Evolutionary conservation across 176 grass and related monocot species (phyloP), one percentile per base, ranked within the genome.

Genomic region (Oryza officinalis): DNA sequence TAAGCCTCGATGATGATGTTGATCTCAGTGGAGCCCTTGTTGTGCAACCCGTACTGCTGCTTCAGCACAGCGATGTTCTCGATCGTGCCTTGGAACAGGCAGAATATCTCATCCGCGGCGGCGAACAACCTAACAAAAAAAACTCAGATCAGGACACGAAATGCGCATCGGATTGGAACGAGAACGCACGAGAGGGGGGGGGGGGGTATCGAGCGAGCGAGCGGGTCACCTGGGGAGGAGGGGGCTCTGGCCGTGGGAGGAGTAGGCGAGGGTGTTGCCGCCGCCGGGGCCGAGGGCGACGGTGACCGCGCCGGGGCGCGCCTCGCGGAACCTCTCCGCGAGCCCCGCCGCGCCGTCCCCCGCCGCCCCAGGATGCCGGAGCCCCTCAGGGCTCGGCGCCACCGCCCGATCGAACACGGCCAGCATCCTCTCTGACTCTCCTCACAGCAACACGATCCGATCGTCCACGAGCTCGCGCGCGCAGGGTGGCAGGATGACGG

Each of bases 1-100:
- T 97, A 94, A 11, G 92, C 92, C 64, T 97, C 94, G 40, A 94
- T 92, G 20, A 97, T 37, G 57, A 97, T 89, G 72, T 86, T 86
- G 80, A 92, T 84, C 71, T 97, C 94, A 63, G 86, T 94, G 4
- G 81, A 75, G 20, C 25, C 81, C 76, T 97, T 91, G 61, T 79
- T 91, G 61, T 79, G 72, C 28, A 97, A 91, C 63, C 95, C 95
- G 75, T 97, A 97, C 31, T 92, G 90, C 81, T 94, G 90, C 67
- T 94, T 97, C 47, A 94, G 84, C 69, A 81, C 20, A 32, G 88
- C 76, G 38, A 97, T 69, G 86, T 97, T 97, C 41, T 27, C 83
- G 20, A 92, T 71, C 46, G 82, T 77, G 27, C 88, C 92, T 72
- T 94, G 81, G 80, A 94, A 94, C 69, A 92, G 12, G 81, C 95